Percentiles rank a stretch among this genome's conserved stretches.
These are phyloP conservation scores for Eutypella sp. DNA, from an alignment of 2,329 filamentous ascomycete genomes.

Conservation along the genomic window DNA sequence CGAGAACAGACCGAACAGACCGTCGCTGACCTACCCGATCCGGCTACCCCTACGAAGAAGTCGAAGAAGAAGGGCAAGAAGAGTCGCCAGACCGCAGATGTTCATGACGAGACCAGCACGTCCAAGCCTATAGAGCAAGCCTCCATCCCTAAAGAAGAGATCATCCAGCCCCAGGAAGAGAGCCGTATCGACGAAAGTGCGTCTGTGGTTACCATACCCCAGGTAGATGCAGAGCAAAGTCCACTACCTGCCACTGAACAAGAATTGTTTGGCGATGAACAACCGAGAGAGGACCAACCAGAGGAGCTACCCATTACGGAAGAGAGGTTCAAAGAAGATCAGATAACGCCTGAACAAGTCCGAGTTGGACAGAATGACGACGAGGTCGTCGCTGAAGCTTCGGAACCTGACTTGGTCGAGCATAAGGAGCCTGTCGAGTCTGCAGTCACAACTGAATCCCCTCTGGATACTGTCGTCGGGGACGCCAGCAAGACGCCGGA, in stretches of 20 bases:
- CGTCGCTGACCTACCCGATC: slow-evolving; percentile 9
- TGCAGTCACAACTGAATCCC: background rate
- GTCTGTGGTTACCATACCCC: slow-evolving; percentile 3
- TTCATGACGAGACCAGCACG: slow-evolving; percentile 5
- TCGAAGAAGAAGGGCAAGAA: slow-evolving; percentile 12
- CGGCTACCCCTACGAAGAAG: slow-evolving; percentile 13
- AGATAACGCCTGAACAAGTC: slow-evolving; percentile 7
- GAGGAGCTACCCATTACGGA: slow-evolving; percentile 11
- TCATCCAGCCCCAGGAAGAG: too few species aligned
- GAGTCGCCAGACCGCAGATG: slow-evolving; percentile 6
- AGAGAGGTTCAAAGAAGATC: slow-evolving; percentile 20
- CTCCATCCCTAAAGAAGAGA: too few species aligned
- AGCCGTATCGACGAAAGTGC: slow-evolving; percentile 3
- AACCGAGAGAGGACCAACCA: slow-evolving; percentile 2
- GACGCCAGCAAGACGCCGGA: background rate
- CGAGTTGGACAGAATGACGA: slow-evolving; percentile 10
- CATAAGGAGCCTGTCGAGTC: background rate
- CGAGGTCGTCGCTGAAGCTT: slow-evolving; percentile 8
- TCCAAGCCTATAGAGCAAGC: slow-evolving; percentile 1
- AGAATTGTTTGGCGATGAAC: slow-evolving; percentile 6
- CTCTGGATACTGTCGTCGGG: background rate
- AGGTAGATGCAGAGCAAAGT: slow-evolving; percentile 4
- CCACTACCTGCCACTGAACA: background rate
- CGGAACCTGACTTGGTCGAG: slow-evolving; percentile 4
- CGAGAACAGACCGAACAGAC: slow-evolving; percentile 6